Base-by-base conservation (phyloP, 1,284 basidiomycete species). In the Irpex sp. region DNA sequence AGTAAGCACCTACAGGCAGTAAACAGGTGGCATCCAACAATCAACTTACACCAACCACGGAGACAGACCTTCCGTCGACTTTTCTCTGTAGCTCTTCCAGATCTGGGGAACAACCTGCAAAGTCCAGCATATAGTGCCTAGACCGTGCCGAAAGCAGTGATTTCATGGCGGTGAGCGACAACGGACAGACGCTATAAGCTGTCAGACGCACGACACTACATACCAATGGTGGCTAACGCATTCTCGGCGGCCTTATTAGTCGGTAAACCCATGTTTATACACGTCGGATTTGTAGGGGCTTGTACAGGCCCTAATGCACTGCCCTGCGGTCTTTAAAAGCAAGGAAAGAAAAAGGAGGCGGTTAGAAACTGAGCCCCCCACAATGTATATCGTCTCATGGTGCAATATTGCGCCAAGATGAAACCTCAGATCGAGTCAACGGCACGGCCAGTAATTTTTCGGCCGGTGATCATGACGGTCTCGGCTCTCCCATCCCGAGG, bases 61-160 rank as follows among this genome's bases (percentile, higher is more conserved):
- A 0, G 93, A 94, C 13, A 95, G 84, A 0, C 94, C 94, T 20
- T 88, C 84, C 0, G 92, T 93, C 38, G 87, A 88, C 76, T 94
- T 92, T 42, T 85, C 83, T 27, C 89, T 85, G 80, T 88, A 91
- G 73, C 87, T 92, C 79, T 95, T 94, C 85, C 88, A 88, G 10
- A 90, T 86, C 77, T 95, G 94, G 6, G 94, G 94, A 22, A 94
- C 79, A 45, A 95, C 84, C 78, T 94, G 90, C 6, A 85, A 83
- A 1, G 86, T 87, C 91, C 91, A 92, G 65, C 86, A 87, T 18
- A 92, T 79, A 0, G 90, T 88, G 15, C 90, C 90, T 89, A 38
- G 18, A 32, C 49, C 49, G 49, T 54, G n/a, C n/a, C 42, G 43
- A 42, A 38, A 54, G 15, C 62, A 22, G 65, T 32, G n/a, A 27